Conservation (phyloP, 371 early-diverging fungal genomes). For the Fennellomyces sp. region DNA sequence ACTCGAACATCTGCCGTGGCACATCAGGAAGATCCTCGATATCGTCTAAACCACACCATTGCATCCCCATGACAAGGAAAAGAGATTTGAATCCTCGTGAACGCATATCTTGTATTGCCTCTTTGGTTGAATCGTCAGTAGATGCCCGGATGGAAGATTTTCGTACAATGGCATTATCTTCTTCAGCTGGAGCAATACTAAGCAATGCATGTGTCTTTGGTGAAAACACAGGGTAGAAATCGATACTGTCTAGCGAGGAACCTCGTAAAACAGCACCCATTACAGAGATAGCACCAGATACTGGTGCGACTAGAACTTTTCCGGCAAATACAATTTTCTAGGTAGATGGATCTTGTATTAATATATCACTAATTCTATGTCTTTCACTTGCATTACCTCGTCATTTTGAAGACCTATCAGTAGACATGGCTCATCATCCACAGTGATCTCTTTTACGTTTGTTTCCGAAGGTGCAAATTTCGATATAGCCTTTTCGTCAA, state of each 20-base stretch:
- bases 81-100: conserved; percentile 27
- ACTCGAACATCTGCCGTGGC: conserved; percentile 42
- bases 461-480: conserved; percentile 12
- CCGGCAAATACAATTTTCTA: conserved; percentile 59
- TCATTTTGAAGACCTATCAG: conserved; percentile 20
- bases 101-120: neutral
- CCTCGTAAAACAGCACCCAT: conserved; percentile 38
- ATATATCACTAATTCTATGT: no score
- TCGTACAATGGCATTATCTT: neutral
- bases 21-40: conserved; percentile 43
- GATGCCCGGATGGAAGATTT: neutral
- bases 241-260: conserved; percentile 17
- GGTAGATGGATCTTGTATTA: no score
- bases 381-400: conserved; percentile 25
- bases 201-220: conserved; percentile 63
- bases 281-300: conserved; percentile 44
- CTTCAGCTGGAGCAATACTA: conserved; percentile 39
- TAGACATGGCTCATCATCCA: conserved; percentile 18
- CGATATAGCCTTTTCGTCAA: conserved; percentile 8
- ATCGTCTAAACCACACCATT: conserved; percentile 41
- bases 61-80: conserved; percentile 38
- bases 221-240: conserved; percentile 57
- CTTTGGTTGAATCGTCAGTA: neutral
- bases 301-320: conserved; percentile 44
- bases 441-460: conserved; percentile 5